Base-by-base conservation (phyloP, 1,284 basidiomycete species). In the Leccinum ponderosum region DNA sequence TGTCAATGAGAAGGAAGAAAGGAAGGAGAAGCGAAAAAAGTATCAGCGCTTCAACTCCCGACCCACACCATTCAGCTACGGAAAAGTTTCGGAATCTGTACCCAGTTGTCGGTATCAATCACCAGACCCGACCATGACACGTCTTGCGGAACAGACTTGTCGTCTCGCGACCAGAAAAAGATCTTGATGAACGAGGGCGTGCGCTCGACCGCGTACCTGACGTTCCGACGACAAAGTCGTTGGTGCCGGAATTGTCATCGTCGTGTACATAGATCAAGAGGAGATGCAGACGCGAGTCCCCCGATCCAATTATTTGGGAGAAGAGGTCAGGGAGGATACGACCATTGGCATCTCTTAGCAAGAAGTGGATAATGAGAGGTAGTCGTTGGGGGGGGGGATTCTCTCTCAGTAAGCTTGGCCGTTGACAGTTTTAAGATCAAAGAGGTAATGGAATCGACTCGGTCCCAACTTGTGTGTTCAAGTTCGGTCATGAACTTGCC, bases 191-290 rank as follows among this genome's bases (percentile, higher is more conserved):
- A 68, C 0, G 62, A 64, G 7, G 65, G 14, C 5, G 62, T 68
- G 31, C 70, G 70, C 42, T 72, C 73, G 11, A 75, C 64, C 2
- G 55, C 70, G 52, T 72, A 72, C 44, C 44, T 47, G 31, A 9
- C 25, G n/a, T 50, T 44, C 29, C 27, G 25, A n/a, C 51, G 27
- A 25, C 8, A 31, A 20, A 47, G 17, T n/a, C 14, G 5, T 25
- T n/a, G 7, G 3, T 17, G 4, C 4, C 15, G 20, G 14, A 7
- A 52, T 25, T 52, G 11, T 20, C 17, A 44, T 47, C 6, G 17
- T 11, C 27, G 12, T 20, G 17, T 20, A 44, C 14, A 44, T 44
- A 22, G 22, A 22, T 22, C 22, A 22, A 22, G 22, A 22, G 22
- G 22, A 29, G 8, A 29, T 29, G 33, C 31, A 33, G 31, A 33